Evolutionary conservation across 257 asterid genomes (phyloP), one percentile per base, ranked within the genome.

Genomic region (Solanum appendiculatum): DNA sequence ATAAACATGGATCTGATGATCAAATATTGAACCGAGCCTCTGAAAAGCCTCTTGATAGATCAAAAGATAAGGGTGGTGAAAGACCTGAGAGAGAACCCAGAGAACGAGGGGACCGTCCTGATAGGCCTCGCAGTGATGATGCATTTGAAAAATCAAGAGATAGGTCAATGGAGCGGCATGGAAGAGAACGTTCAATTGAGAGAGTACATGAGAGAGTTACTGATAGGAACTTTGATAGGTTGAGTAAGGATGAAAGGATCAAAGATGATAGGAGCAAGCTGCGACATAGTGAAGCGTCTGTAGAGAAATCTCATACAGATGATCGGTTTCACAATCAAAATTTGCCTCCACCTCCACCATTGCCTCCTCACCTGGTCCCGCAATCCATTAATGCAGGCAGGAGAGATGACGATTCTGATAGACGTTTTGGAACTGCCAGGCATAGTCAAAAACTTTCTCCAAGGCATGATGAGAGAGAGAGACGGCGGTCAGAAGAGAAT

Each of bases 271-370:
- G 98, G 90, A 93, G 93, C 89, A 96, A 95, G 91, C 86, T 85
- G 63, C 88, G 98, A 37, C 89, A 94, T 86, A 81, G 88, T 87
- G 99, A 96, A 85, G 88, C 91, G 16, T 88, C 94, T 39, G 85
- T 86, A 83, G 98, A 95, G 72, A 96, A 94, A 93, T 90, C 97
- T 51, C 94, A 92, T 86, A 42, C 75, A 37, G 99, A 95, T 87
- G 99, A 97, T 33, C 94, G 96, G 88, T 91, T 93, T 87, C 96
- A 93, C 85, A 97, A 93, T 86, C 98, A 94, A 88, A 87, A 93
- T 87, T 92, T 97, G 90, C 99, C 99, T 56, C 99, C 99, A 25
- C 99, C 99, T 85, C 99, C 99, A 21, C 99, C 99, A 80, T 88
- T 97, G 88, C 98, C 98, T 34, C 99, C 98, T 83, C 96, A 97